phyloP scores from a whole-genome alignment of 495 filamentous ascomycete genomes.

The Neurospora terricola region DNA sequence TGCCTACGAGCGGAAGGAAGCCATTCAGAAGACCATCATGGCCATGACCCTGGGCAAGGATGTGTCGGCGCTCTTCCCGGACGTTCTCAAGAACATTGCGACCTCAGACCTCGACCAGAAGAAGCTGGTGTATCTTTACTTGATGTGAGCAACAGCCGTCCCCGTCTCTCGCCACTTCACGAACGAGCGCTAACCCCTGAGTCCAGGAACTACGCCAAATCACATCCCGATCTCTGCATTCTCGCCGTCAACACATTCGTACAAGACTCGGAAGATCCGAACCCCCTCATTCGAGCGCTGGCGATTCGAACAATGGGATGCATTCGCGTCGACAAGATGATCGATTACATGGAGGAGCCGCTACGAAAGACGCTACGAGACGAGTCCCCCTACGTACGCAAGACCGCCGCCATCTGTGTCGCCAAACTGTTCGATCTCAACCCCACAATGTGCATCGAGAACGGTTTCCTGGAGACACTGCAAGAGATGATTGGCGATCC shows the following conservation, averaged over 20 bases:
- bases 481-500: constrained; percentile 96
- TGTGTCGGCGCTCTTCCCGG: constrained; percentile 93
- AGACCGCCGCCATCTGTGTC: constrained; percentile 95
- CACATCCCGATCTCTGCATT: constrained; percentile 97
- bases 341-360: constrained; percentile 99
- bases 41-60: constrained; percentile 99
- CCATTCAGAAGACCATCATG: constrained; percentile 99
- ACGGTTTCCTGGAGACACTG: constrained; percentile 90
- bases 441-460: constrained; percentile 83
- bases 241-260: constrained; percentile 99
- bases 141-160: constrained; percentile 60
- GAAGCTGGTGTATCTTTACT: constrained; percentile 97
- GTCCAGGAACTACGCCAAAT: constrained; percentile 96
- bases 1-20: constrained; percentile 97
- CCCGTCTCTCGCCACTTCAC: neutral
- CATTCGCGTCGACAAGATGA: constrained; percentile 98
- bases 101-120: constrained; percentile 94
- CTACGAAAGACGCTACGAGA: constrained; percentile 92
- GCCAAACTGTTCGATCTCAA: constrained; percentile 97
- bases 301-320: constrained; percentile 99
- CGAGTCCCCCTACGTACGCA: constrained; percentile 96
- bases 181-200: constrained; percentile 12
- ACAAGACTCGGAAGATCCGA: constrained; percentile 97
- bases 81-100: constrained; percentile 98
- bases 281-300: constrained; percentile 86